Evolutionary conservation across 2,329 filamentous ascomycete genomes (phyloP), one percentile per base, ranked within the genome.

Genomic region (Aschersonia sp.): DNA sequence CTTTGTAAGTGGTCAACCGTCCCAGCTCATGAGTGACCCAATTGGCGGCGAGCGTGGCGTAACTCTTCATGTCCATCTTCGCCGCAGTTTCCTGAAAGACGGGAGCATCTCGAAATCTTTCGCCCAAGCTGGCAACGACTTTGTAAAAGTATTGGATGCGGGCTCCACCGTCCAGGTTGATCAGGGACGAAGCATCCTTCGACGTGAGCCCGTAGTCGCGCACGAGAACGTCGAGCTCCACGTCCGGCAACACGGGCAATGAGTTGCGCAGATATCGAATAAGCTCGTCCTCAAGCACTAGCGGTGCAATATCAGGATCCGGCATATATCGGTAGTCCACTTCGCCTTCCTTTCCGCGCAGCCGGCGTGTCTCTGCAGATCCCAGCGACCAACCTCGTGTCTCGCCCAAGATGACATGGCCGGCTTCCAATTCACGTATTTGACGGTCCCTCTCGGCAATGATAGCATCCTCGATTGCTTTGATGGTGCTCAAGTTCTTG

Each of bases 251-350:
- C 29, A 77, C 71, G 4, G 87, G 85, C 50, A 95, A 66, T 0
- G 74, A 83, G 1, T 64, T 55, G 28, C 65, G 67, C 10, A 97
- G 70, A 52, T 82, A 71, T 4, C 71, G 59, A 4, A 96, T 69
- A 1, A 97, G 71, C 49, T 85, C 80, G 2, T 73, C 60, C 5
- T 80, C 81, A 51, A 98, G 84, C 2, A 89, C 61, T 2, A 98
- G 71, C 1, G 92, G 88, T 0, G 78, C 75, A 10, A 98, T 73
- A 60, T 98, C 92, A 4, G 92, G 87, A 61, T 98, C 92, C 0
- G 92, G 91, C 91, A 98, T 97, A 61, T 98, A 98, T 42, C 92
- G 77, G 64, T 98, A 98, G 64, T 98, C 92, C 5, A 97, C 89
- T 60, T 95, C 91, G 45, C 92, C 92, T 63, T 97, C 92, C 63